These are phyloP conservation scores for Lentinula edodes DNA, from an alignment of 768 basidiomycete species.

Conservation along the genomic window DNA sequence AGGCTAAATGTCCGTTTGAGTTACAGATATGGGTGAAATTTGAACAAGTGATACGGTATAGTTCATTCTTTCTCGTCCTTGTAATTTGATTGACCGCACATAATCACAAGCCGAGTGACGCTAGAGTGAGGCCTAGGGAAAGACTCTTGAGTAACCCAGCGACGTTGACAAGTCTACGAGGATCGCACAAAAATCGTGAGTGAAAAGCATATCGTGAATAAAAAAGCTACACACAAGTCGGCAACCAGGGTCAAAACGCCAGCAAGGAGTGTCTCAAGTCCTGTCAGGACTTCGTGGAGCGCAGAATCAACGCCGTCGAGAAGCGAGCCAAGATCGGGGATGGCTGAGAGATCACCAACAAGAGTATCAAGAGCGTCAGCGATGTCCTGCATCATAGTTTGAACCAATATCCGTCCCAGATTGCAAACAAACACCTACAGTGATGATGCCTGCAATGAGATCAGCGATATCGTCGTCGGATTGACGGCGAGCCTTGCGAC, in stretches of 20 bases:
- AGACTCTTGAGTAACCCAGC: not conserved
- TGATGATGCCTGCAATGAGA: constrained; percentile 19
- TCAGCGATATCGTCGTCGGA: constrained; percentile 19
- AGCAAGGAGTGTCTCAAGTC: constrained; percentile 21
- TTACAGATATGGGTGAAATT: too few relatives aligned
- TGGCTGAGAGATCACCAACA: constrained; percentile 12
- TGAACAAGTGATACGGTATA: too few relatives aligned
- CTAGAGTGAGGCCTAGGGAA: constrained; percentile 3
- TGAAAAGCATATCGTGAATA: not conserved
- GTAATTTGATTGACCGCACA: too few relatives aligned
- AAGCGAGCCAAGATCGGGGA: constrained; percentile 18
- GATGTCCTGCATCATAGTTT: constrained; percentile 10
- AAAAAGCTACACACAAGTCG: constrained; percentile 12
- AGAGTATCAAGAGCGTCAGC: constrained; percentile 16
- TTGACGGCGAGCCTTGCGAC: constrained; percentile 15
- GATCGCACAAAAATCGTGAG: not conserved
- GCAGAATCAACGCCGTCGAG: constrained; percentile 19
- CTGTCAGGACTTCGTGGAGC: constrained; percentile 18
- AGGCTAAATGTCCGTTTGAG: too few relatives aligned
- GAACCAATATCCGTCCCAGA: not conserved
- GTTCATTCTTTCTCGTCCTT: too few relatives aligned
- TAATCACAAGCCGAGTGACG: constrained; percentile 1
- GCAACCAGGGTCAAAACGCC: constrained; percentile 24
- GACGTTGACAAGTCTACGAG: constrained; percentile 1
- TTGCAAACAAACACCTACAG: constrained; percentile 10